Percentiles rank a stretch among this genome's conserved stretches.
Conservation (phyloP, 331 rosid genomes). For the Stylosanthes scabra region DNA sequence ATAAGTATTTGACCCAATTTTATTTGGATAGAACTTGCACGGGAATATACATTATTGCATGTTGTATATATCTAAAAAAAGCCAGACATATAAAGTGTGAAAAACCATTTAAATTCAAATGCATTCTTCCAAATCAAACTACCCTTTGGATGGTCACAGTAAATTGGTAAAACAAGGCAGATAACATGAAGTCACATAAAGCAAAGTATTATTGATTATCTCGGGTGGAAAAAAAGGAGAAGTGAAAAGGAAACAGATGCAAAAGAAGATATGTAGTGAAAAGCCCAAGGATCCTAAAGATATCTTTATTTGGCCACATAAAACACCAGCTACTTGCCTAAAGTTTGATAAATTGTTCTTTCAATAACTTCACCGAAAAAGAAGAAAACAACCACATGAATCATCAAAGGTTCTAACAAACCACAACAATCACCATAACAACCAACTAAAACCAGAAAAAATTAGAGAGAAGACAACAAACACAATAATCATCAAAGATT, state of each 20-base stretch:
- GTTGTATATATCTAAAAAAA: neutral
- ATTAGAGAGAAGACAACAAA: too few relatives aligned
- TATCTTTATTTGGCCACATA: conserved; percentile 47
- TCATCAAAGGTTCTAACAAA: too few relatives aligned
- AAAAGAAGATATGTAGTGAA: conserved; percentile 19
- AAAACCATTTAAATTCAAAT: conserved; percentile 7
- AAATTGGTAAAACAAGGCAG: too few relatives aligned
- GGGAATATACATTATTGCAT: conserved; percentile 25
- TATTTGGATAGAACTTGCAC: conserved; percentile 78
- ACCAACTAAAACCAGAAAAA: too few relatives aligned
- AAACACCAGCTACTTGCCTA: too few relatives aligned
- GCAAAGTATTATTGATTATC: conserved; percentile 24
- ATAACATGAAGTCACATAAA: conserved; percentile 4
- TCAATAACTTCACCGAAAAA: too few relatives aligned
- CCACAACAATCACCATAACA: too few relatives aligned
- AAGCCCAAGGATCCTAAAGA: conserved; percentile 50
- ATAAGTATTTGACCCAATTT: conserved; percentile 67
- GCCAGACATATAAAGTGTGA: neutral
- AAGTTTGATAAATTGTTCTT: too few relatives aligned
- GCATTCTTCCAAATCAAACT: too few relatives aligned
- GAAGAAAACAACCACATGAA: too few relatives aligned
- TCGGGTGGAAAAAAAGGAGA: neutral
- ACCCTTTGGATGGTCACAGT: too few relatives aligned
- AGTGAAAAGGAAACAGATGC: neutral
- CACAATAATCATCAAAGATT: too few relatives aligned